Evolutionary conservation across 148 eudicot species (phyloP).

Genomic region (Rhododendron mucronatum): DNA sequence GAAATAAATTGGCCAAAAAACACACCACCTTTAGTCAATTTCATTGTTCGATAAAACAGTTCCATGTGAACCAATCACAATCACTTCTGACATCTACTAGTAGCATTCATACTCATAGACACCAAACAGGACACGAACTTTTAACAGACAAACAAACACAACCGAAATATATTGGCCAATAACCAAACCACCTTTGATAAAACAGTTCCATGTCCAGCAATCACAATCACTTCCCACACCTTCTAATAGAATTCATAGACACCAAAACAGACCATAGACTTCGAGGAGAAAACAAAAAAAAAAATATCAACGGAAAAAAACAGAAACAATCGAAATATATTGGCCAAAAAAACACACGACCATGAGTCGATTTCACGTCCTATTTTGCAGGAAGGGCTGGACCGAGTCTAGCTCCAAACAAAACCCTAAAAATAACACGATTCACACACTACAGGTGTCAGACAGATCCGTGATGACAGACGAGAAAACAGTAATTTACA

Average conservation of each 20-base stretch:
- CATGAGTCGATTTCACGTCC: not conserved
- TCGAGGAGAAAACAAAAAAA: not conserved
- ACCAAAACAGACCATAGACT: not conserved
- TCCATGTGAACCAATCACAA: not conserved
- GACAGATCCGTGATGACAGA: constrained; percentile 52
- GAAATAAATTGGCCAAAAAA: not conserved
- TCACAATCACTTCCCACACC: not conserved
- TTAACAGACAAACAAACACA: not conserved
- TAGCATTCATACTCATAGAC: not conserved
- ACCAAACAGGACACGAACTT: not conserved
- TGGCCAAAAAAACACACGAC: not conserved
- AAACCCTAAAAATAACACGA: constrained; percentile 19
- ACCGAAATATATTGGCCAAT: not conserved
- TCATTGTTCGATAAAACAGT: not conserved
- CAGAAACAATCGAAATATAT: not conserved
- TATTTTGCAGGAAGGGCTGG: not conserved
- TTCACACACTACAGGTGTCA: constrained; percentile 21
- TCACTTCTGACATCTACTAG: not conserved
- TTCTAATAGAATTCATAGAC: not conserved
- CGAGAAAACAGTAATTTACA: constrained; percentile 10
- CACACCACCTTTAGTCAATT: not conserved
- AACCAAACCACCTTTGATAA: not conserved
- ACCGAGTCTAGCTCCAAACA: constrained; percentile 8
- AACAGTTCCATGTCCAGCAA: constrained; percentile 8
- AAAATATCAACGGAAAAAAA: not conserved